Evolutionary conservation across 179 eudicot species (phyloP).

Genomic region (Sideroxylon spinosum): DNA sequence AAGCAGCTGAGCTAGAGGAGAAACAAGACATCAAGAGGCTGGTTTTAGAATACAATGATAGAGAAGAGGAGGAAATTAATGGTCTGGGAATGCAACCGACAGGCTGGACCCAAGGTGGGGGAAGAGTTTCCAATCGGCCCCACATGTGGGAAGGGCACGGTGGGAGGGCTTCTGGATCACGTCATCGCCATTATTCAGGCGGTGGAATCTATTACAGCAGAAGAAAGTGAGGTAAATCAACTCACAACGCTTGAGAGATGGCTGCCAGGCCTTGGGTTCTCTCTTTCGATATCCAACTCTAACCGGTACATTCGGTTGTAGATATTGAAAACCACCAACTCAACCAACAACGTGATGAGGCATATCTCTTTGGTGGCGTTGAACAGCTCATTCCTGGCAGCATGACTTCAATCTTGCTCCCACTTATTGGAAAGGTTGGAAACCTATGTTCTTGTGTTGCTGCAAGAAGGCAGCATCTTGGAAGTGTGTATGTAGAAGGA

Average conservation of each 20-base stretch:
- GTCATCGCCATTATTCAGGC: conserved; percentile 64
- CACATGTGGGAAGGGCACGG: conserved; percentile 67
- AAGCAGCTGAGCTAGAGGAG: conserved; percentile 97
- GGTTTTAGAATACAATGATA: conserved; percentile 89
- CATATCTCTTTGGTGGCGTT: neutral
- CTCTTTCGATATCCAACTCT: neutral
- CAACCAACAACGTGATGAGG: neutral
- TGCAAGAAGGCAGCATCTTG: neutral
- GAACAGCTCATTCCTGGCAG: neutral
- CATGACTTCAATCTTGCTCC: neutral
- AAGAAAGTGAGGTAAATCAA: conserved; percentile 39
- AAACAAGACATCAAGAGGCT: conserved; percentile 91
- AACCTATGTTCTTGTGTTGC: neutral
- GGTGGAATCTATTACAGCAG: conserved; percentile 65
- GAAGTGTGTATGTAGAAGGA: neutral
- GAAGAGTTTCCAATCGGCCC: conserved; percentile 48
- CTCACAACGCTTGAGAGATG: neutral
- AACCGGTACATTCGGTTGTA: neutral
- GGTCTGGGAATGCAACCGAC: conserved; percentile 52
- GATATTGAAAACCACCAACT: neutral
- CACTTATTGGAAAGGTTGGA: neutral
- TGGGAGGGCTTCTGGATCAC: conserved; percentile 54
- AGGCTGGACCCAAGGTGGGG: conserved; percentile 64
- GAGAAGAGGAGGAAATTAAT: conserved; percentile 90
- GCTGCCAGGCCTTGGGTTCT: neutral